These are phyloP conservation scores for Sphagnum fallax DNA, from an alignment of 228 moss, liverwort and hornwort species.

Conservation along the genomic window DNA sequence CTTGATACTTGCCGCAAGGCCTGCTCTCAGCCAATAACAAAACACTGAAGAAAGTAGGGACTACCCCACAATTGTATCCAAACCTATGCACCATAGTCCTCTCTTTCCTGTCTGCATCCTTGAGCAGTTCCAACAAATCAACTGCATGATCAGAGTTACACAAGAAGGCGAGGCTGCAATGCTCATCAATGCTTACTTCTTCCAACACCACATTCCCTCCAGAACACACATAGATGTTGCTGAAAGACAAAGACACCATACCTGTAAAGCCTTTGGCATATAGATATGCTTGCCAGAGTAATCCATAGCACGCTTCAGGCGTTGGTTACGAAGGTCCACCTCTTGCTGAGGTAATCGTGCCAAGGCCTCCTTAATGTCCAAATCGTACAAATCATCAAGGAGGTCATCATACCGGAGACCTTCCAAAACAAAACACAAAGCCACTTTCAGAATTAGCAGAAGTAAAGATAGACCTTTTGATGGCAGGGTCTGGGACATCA, in stretches of 20 bases:
- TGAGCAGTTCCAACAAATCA: neutral
- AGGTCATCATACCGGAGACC: conserved; percentile 89
- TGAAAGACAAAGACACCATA: conserved; percentile 6
- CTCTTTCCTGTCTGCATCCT: neutral
- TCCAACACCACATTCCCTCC: neutral
- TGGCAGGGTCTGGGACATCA: too few species aligned
- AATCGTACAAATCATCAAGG: conserved; percentile 74
- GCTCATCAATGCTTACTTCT: too few species aligned
- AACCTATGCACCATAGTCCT: too few species aligned
- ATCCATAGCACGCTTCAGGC: conserved; percentile 85
- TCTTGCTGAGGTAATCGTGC: conserved; percentile 71
- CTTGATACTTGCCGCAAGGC: neutral
- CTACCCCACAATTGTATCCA: neutral
- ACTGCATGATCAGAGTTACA: too few species aligned
- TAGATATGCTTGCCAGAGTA: conserved; percentile 77
- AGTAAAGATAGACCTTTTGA: neutral
- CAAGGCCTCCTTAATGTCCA: conserved; percentile 87
- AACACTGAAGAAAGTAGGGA: neutral
- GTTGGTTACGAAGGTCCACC: conserved; percentile 71
- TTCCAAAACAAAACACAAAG: conserved; percentile 7
- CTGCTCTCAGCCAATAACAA: neutral
- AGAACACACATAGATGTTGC: neutral
- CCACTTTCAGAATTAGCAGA: neutral
- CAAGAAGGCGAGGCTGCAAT: too few species aligned
- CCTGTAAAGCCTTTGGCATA: conserved; percentile 86